Evolutionary conservation across 108 stramenopile species (phyloP), one percentile per base, ranked within the genome.

Genomic region (Phaeodactylum tricornutum): DNA sequence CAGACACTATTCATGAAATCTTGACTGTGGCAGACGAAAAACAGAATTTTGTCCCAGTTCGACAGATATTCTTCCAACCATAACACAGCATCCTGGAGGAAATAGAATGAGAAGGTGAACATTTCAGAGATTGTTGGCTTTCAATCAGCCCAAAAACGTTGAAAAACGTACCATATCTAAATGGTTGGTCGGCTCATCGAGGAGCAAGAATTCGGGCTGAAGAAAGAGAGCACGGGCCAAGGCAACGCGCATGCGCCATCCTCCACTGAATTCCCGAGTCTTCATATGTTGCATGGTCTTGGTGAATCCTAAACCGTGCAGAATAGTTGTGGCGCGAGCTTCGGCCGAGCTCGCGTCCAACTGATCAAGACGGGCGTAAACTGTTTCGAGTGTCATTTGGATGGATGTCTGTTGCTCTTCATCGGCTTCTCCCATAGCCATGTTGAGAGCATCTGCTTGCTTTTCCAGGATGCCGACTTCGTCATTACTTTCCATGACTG

Each of bases 1-100:
- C 95, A 96, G 7, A 99, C 98, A 22, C 71, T 75, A 74, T 99
- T 99, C 75, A 99, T 74, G 62, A 99, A 99, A 73, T 97, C 98
- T 64, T 97, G 96, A n/a, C 81, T 84, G 74, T 93, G 90, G 61
- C 87, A 91, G 24, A 96, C 94, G 43, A 98, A 76, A 50, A 96
- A 77, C 8, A 96, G 66, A 53, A 94, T 97, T 38, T 93, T 92
- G 52, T 82, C 74, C 93, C 93, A 97, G 28, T 66, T 78, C 16
- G 77, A 61, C 41, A 99, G 62, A 72, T 96, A 97, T 22, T 96
- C 88, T 69, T 99, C 98, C 37, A 99, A 71, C 98, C 98, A 99
- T 54, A 99, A 67, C 17, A 97, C 96, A 47, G 96, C 96, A 55
- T 97, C 98, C 94, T n/a, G n/a, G n/a, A n/a, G n/a, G n/a, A n/a